These are phyloP conservation scores for Chalciporus sp. DNA, from an alignment of 1,284 basidiomycete species.

Conservation along the genomic window DNA sequence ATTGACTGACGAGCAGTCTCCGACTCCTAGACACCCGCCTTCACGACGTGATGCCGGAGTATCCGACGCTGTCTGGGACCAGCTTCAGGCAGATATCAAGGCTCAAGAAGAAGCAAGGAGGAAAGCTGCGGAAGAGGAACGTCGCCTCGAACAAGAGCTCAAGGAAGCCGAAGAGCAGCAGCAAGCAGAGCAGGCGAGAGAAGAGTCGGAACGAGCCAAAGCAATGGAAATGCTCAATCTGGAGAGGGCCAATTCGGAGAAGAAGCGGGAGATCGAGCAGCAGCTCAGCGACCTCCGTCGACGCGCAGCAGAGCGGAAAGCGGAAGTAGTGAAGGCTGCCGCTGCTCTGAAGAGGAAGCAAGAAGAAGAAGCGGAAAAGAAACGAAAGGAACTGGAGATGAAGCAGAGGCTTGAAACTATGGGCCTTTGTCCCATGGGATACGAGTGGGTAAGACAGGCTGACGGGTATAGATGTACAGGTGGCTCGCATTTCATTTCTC, in stretches of 20 bases:
- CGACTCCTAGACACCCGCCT: neutral
- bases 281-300: slow-evolving; percentile 25
- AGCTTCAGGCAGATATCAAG: slow-evolving; percentile 43
- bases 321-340: slow-evolving; percentile 35
- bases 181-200: too few species aligned
- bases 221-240: too few species aligned
- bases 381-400: slow-evolving; percentile 38
- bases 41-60: slow-evolving; percentile 48
- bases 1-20: too few species aligned
- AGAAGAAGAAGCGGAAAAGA: slow-evolving; percentile 39
- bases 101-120: slow-evolving; percentile 28
- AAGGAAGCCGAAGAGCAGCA: too few species aligned
- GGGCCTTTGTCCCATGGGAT: slow-evolving; percentile 57
- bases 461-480: slow-evolving; percentile 58
- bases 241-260: slow-evolving; percentile 20
- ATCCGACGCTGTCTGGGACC: slow-evolving; percentile 46
- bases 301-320: slow-evolving; percentile 28
- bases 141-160: slow-evolving; percentile 23
- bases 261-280: slow-evolving; percentile 21
- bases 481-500: slow-evolving; percentile 50
- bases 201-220: too few species aligned
- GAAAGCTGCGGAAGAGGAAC: slow-evolving; percentile 29
- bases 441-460: slow-evolving; percentile 48
- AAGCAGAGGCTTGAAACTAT: slow-evolving; percentile 49
- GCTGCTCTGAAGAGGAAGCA: slow-evolving; percentile 39